phyloP scores from a whole-genome alignment of 768 basidiomycete genomes.

The Boletales sp. region DNA sequence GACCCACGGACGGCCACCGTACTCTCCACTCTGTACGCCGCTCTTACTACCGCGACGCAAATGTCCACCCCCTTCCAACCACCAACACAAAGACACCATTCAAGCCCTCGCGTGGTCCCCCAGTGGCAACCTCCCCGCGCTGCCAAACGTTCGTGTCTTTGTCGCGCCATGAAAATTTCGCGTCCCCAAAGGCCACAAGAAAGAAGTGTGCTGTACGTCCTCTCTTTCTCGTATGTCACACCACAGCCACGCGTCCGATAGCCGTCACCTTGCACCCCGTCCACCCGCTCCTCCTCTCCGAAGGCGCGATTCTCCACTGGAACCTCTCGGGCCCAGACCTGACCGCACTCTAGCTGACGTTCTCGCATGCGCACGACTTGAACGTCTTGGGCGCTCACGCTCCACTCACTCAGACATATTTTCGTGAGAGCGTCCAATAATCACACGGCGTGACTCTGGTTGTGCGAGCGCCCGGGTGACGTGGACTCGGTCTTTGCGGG shows the following conservation, averaged over 20 bases:
- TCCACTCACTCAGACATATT: conserved; percentile 93
- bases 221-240: background rate
- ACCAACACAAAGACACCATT: conserved; percentile 96
- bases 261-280: conserved; percentile 95
- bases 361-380: conserved; percentile 96
- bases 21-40: conserved; percentile 82
- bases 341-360: conserved; percentile 28
- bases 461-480: conserved; percentile 85
- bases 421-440: conserved; percentile 95
- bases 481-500: conserved; percentile 70
- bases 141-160: conserved; percentile 95
- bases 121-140: conserved; percentile 76
- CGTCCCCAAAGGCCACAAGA: conserved; percentile 93
- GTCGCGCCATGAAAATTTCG: conserved; percentile 98
- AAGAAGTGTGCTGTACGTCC: conserved; percentile 92
- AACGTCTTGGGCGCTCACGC: conserved; percentile 93
- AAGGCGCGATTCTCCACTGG: conserved; percentile 95
- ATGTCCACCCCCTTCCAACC: conserved; percentile 42
- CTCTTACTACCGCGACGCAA: background rate
- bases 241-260: conserved; percentile 25
- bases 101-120: conserved; percentile 93
- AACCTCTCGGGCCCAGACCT: conserved; percentile 68
- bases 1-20: conserved; percentile 91
- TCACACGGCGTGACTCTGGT: conserved; percentile 99
- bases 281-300: conserved; percentile 87